Percentiles rank a stretch among this genome's conserved stretches.
Conservation (phyloP, 352 stramenopile genomes). For the Blastocystis sp. region DNA sequence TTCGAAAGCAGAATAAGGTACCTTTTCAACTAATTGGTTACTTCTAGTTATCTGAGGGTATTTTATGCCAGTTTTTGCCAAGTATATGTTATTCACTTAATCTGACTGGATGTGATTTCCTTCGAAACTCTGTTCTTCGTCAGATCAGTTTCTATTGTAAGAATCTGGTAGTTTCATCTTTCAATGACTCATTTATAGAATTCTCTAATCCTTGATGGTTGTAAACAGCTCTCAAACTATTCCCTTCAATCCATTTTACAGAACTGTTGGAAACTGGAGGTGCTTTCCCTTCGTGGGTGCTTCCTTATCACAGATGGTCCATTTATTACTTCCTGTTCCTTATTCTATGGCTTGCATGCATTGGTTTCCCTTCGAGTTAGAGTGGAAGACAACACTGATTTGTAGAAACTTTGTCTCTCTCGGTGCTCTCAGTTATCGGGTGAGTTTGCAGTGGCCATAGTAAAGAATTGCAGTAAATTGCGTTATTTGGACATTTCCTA, state of each 20-base stretch:
- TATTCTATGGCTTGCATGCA: conserved; percentile 64
- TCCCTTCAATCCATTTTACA: conserved; percentile 49
- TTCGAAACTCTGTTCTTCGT: conserved; percentile 53
- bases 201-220: conserved; percentile 37
- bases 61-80: conserved; percentile 50
- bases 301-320: conserved; percentile 60
- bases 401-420: conserved; percentile 48
- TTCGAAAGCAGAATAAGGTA: conserved; percentile 60
- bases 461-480: conserved; percentile 59
- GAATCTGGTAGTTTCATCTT: background rate
- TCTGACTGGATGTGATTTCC: conserved; percentile 51
- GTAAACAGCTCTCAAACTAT: conserved; percentile 55
- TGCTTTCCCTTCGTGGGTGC: conserved; percentile 20
- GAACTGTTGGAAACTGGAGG: conserved; percentile 64
- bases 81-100: conserved; percentile 51
- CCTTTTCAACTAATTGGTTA: background rate
- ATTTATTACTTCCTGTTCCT: conserved; percentile 54
- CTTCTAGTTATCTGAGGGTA: conserved; percentile 47
- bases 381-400: background rate
- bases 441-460: conserved; percentile 16
- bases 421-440: conserved; percentile 51
- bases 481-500: conserved; percentile 52
- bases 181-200: background rate
- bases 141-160: conserved; percentile 67
- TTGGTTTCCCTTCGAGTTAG: conserved; percentile 33